Base-by-base conservation (phyloP, 495 filamentous ascomycete species). In the Hypoxylon cercidicola region DNA sequence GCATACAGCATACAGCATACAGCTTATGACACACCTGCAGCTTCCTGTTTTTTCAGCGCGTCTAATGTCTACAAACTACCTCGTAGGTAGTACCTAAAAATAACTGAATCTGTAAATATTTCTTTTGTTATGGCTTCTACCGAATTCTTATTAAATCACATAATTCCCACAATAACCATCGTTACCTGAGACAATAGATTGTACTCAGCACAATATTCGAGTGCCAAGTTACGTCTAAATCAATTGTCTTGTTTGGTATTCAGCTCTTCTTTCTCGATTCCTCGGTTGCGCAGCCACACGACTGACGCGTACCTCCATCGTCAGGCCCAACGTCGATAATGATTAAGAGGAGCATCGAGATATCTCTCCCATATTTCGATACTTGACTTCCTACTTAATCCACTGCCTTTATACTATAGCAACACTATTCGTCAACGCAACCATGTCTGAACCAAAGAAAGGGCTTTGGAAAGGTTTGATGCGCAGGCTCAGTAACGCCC, bases 401-500 rank as follows among this genome's bases (percentile, higher is more conserved):
- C n/a, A 41, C 39, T 39, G n/a, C 35, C 41, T 66, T 66, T 56
- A 45, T 55, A 60, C 55, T 43, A 35, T 25, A n/a, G 56, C 49
- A 68, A 40, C 49, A 52, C 46, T 47, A 50, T 45, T 39, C 48
- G 21, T 18, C 61, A 32, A 62, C 48, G 47, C 40, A 60, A 67
- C 39, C 46, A 74, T 75, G 74, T 44, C 62, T 44, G 72, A 74
- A 57, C 47, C 64, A n/a, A 69, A 73, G 57, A 77, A 74, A 48
- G 62, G 73, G 2, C 75, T 77, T 40, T 75, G 72, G 72, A 55
- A 72, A 40, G 72, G 74, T 48, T 62, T 80, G 45, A 70, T 80
- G 34, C 78, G 77, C 60, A 70, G 52, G 34, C 45, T 62, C 50
- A 76, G 75, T 62, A 69, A 60, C 53, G 75, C 76, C 28, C 72